Evolutionary conservation across 2,329 filamentous ascomycete species (phyloP), one percentile per base, ranked within the genome.

Genomic region (Whalleya microplaca): DNA sequence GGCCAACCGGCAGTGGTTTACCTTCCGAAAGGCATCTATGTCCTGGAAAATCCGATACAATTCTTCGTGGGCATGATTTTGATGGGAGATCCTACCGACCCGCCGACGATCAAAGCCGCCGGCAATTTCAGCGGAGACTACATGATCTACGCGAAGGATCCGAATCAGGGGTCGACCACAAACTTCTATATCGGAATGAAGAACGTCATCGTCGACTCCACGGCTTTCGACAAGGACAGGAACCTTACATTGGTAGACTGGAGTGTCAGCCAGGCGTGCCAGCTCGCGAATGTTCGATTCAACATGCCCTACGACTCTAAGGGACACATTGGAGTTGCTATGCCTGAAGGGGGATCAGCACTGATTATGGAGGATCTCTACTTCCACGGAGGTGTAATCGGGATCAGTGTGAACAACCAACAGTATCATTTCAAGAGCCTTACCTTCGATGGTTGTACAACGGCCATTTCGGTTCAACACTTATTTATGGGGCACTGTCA

Each of bases 181-280:
- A 56, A 68, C 61, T 76, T 77, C 55, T 74, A 72, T 47, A 69
- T 73, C 16, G 67, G 68, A 0, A 59, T 77, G 43, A 74, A 71
- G 51, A 76, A 76, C 51, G 53, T 77, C 3, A 62, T 74, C 1
- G 51, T 77, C 23, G 75, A 77, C 55, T 72, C 71, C 5, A 75
- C 68, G 0, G 60, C 51, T 6, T 53, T 73, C 10, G 61, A 69
- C 45, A 44, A 66, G 16, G 53, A 59, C n/a, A 64, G 58, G 41
- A 51, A 53, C 0, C 65, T 76, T n/a, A 68, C 65, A 20, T 61
- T 73, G 3, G 62, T 76, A 21, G 69, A 75, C 52, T 76, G 74
- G 73, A 71, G 71, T 16, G 70, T 76, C 23, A 69, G 69, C 41
- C 73, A 76, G 62, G 72, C 69, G 3, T 72, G 69, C 23, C 69